Evolutionary conservation across 1,139 yeast genomes (phyloP).

Genomic region (Protomyces inundatus): DNA sequence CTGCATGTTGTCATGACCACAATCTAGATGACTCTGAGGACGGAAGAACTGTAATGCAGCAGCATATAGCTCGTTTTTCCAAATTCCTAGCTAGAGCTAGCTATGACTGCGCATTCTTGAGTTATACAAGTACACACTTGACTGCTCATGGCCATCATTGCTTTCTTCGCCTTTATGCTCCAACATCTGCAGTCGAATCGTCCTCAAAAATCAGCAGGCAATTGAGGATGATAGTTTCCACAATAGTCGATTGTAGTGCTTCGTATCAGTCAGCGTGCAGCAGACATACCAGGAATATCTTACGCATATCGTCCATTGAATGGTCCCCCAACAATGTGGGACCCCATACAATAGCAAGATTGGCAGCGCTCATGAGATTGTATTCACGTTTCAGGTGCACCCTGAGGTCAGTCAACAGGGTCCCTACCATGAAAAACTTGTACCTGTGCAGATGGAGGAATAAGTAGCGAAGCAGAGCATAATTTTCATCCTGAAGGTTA

Average conservation of each 20-base stretch:
- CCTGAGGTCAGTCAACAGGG: neutral
- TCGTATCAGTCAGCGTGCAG: neutral
- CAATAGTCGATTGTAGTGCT: neutral
- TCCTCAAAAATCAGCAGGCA: neutral
- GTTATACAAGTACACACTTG: too few relatives aligned
- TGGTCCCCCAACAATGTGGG: conserved; percentile 61
- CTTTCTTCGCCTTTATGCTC: too few relatives aligned
- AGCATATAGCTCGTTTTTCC: too few relatives aligned
- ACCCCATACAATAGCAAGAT: conserved; percentile 87
- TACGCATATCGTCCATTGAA: neutral
- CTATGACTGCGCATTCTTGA: too few relatives aligned
- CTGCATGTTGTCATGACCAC: too few relatives aligned
- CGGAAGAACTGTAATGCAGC: too few relatives aligned
- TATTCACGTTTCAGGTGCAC: conserved; percentile 58
- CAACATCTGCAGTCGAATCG: neutral
- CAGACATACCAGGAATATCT: neutral
- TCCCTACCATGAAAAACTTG: neutral
- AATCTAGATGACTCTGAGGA: too few relatives aligned
- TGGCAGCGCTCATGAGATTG: conserved; percentile 76
- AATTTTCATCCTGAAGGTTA: conserved; percentile 87
- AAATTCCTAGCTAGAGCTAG: too few relatives aligned
- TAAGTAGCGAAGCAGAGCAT: conserved; percentile 79
- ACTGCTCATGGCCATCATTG: too few relatives aligned
- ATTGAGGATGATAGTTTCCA: neutral
- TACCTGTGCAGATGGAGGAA: conserved; percentile 71